These are phyloP conservation scores for Patellifolia procumbens DNA, from an alignment of 179 eudicot genomes.

Conservation along the genomic window DNA sequence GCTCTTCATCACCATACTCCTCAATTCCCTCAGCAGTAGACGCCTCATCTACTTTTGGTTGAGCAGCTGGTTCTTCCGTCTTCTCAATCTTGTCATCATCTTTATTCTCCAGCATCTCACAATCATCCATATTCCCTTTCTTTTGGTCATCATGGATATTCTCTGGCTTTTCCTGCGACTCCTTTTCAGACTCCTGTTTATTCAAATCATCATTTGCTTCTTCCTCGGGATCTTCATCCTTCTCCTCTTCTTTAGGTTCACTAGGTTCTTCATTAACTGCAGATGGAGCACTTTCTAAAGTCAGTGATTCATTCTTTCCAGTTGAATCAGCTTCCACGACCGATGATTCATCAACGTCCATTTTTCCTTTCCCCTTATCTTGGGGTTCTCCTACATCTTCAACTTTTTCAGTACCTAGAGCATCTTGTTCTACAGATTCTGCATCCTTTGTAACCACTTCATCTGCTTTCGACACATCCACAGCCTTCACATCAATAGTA, in stretches of 20 bases:
- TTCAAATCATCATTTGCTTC: conserved; percentile 9
- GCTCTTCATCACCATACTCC: conserved; percentile 48
- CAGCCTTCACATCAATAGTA: conserved; percentile 24
- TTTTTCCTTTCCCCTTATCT: conserved; percentile 33
- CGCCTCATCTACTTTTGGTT: conserved; percentile 35
- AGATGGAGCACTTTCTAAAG: conserved; percentile 23
- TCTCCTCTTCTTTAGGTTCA: conserved; percentile 31
- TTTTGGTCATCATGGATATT: conserved; percentile 22
- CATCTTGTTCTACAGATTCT: conserved; percentile 34
- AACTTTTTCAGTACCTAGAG: conserved; percentile 25
- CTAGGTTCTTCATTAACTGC: conserved; percentile 33
- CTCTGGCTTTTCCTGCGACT: conserved; percentile 11
- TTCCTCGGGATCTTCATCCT: conserved; percentile 15
- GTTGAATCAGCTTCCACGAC: conserved; percentile 25
- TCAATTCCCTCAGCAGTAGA: conserved; percentile 36
- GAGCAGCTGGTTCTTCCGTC: conserved; percentile 32
- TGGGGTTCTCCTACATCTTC: conserved; percentile 31
- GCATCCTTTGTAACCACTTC: conserved; percentile 19
- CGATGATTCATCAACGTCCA: conserved; percentile 33
- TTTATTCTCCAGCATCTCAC: conserved; percentile 31
- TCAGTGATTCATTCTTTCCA: conserved; percentile 18
- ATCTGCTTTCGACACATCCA: conserved; percentile 17
- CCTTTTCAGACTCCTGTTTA: conserved; percentile 22
- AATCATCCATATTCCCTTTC: conserved; percentile 34
- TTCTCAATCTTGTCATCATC: conserved; percentile 34